Conservation (phyloP, 2,329 filamentous ascomycete species). For the Chaetomium globosum region DNA sequence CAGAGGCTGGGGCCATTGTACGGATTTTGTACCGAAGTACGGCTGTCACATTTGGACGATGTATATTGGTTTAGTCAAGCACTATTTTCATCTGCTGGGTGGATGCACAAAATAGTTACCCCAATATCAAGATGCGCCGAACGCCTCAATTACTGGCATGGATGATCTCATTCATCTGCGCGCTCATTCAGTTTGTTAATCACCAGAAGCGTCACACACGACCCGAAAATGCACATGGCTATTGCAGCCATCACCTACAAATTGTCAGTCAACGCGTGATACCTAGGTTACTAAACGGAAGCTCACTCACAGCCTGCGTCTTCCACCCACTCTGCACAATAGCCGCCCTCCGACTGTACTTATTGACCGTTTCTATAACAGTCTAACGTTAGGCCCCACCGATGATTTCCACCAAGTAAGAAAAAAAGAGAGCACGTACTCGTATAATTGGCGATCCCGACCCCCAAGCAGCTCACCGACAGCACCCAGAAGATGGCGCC, state of each 20-base stretch:
- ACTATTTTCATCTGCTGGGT: neutral
- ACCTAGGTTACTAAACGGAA: neutral
- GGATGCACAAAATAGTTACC: neutral
- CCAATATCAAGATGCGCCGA: neutral
- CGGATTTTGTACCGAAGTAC: neutral
- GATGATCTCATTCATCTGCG: constrained; percentile 25
- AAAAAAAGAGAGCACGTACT: constrained; percentile 49
- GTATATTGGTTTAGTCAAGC: neutral
- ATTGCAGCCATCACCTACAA: constrained; percentile 63
- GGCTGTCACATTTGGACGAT: neutral
- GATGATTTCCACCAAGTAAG: neutral
- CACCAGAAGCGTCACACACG: constrained; percentile 65
- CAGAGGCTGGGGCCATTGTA: neutral
- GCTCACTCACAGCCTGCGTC: constrained; percentile 70
- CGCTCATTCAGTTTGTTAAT: constrained; percentile 46
- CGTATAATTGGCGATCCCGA: constrained; percentile 86
- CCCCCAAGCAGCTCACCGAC: constrained; percentile 71
- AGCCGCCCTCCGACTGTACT: constrained; percentile 76
- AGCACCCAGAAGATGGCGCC: constrained; percentile 88
- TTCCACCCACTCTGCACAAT: constrained; percentile 93
- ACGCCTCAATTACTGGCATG: neutral
- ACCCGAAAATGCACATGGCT: constrained; percentile 64
- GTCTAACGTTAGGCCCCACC: neutral
- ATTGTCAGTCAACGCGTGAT: neutral
- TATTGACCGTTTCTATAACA: constrained; percentile 65